Conservation (phyloP, 768 basidiomycete genomes). For the Agrocybe praecox region DNA sequence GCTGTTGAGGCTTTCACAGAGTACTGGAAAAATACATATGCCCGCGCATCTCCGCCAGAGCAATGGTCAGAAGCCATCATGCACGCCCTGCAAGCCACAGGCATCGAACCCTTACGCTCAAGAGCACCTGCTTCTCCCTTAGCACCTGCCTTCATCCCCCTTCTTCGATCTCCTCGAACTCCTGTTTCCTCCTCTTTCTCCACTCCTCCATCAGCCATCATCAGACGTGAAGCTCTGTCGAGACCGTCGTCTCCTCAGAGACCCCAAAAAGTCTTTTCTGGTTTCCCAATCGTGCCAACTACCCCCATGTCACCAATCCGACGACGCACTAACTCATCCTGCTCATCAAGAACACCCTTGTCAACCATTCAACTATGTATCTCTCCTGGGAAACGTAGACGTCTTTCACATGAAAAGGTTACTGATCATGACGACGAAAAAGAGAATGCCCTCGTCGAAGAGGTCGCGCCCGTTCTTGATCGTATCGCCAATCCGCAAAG, state of each 20-base stretch:
- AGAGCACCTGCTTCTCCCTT: constrained; percentile 6
- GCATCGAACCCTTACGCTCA: constrained; percentile 8
- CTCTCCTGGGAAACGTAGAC: constrained; percentile 34
- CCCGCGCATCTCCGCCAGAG: constrained; percentile 38
- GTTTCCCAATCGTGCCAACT: constrained; percentile 22
- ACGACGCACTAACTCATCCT: constrained; percentile 10
- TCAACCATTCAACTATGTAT: constrained; percentile 18
- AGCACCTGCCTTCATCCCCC: constrained; percentile 12
- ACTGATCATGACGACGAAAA: constrained; percentile 53
- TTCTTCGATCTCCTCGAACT: constrained; percentile 16
- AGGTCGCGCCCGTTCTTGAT: constrained; percentile 43
- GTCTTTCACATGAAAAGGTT: constrained; percentile 17
- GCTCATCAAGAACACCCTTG: constrained; percentile 18
- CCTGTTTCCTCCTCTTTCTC: constrained; percentile 23
- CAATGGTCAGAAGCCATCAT: constrained; percentile 53
- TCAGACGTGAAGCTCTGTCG: constrained; percentile 14
- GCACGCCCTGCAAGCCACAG: constrained; percentile 22
- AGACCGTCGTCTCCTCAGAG: constrained; percentile 26
- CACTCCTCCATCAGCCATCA: constrained; percentile 20
- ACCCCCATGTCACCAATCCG: constrained; percentile 28
- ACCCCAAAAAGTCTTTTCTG: constrained; percentile 25
- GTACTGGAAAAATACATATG: constrained; percentile 62
- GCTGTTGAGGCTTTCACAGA: constrained; percentile 56
- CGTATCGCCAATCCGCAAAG: constrained; percentile 33
- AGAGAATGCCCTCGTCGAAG: constrained; percentile 47